Evolutionary conservation across 768 basidiomycete genomes (phyloP), one percentile per base, ranked within the genome.

Genomic region (Atractiella rhizophila): DNA sequence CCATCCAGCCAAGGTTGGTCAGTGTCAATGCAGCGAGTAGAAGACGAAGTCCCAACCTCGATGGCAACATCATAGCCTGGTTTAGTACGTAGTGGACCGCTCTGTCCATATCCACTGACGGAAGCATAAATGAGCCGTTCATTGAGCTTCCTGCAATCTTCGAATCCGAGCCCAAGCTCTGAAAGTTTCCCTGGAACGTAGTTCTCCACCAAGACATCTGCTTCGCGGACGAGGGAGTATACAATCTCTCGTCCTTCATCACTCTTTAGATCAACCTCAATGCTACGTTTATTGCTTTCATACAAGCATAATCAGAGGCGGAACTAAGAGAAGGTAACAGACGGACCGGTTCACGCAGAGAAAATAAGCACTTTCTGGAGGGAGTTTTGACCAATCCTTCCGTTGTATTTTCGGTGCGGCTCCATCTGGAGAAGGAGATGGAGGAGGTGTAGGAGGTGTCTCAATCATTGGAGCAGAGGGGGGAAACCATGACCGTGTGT

Each of bases 321-420:
- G 6, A 7, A 20, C 16, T 12, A 12, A 10, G 8, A 7, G 16
- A 11, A 13, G 13, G 13, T 13, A 13, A 16, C 16, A 16, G 13
- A 31, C 29, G 29, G 16, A 31, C 16, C 86, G 66, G 57, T 94
- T 94, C 0, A 68, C 71, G 0, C 77, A 68, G 5, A 94, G 68
- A 56, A 88, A 94, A 56, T 94, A 94, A 0, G 86, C 81, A 4
- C 81, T 79, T 57, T 94, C 86, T 9, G 82, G 70, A 8, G 81
- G 82, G 0, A 81, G 64, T 54, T 77, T 25, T 32, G 37, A 37
- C 48, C 50, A 50, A 26, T 49, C 59, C 49, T 43, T 50, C 15
- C 16, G 70, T 7, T 66, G 55, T 0, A 74, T 59, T 42, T 66
- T 64, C 31, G 59, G 51, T 4, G 77, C 68, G 16, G 64, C 64